Base-by-base conservation (phyloP, 2,329 filamentous ascomycete genomes). In the Claviceps pazoutovae region DNA sequence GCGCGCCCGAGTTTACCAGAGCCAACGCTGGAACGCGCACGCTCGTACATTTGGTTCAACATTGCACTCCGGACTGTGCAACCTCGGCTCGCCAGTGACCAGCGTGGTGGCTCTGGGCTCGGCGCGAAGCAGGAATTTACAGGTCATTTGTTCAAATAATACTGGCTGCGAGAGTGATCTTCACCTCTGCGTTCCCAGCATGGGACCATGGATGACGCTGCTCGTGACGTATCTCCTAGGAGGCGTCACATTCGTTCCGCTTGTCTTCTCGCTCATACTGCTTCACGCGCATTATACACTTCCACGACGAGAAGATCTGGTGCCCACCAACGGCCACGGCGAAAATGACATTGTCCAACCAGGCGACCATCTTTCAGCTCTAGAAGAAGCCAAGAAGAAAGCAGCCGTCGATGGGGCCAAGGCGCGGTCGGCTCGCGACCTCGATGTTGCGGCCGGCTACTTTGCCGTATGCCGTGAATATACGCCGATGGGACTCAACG, bases 401-500 rank as follows among this genome's bases (percentile, higher is more conserved):
- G 73, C 75, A 57, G 69, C 68, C 46, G 67, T 78, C 57, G 79
- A 84, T 43, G 79, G 84, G 54, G 74, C 76, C 59, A 82, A 79
- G 61, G 67, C 76, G 37, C 70, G 72, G 45, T 57, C 67, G 38
- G 68, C 74, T 19, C 75, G 82, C 56, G 84, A 88, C 53, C 74
- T 81, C 37, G 88, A 94, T 62, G 86, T 89, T 42, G 87, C 88
- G 2, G 86, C 89, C 8, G 90, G 89, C 17, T 96, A 94, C 70
- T 96, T 96, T 66, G 88, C 89, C n/a, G 88, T 96, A 16, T 94
- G 87, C 64, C 80, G 90, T 64, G 89, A 95, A 70, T 96, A 93
- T 68, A 86, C 88, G 1, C 88, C 90, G 43, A 88, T 89, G 64
- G 90, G 89, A 43, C 84, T 95, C 66, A 94, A 94, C 71, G 88